These are phyloP conservation scores for Sambucus nigra DNA, from an alignment of 129 eudicot genomes.

Conservation along the genomic window DNA sequence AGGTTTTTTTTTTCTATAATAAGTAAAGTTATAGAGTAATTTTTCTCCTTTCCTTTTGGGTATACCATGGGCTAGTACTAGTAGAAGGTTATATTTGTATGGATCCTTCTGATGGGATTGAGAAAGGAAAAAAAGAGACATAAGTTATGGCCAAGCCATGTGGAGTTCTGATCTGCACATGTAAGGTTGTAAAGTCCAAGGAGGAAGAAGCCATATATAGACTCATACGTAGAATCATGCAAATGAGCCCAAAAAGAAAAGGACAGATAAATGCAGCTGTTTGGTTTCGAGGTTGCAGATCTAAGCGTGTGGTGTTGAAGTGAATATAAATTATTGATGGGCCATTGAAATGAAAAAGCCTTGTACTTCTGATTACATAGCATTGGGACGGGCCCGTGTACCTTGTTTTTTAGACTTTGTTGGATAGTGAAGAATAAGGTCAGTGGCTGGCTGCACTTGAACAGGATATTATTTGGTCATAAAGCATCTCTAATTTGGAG, in stretches of 20 bases:
- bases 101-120: not conserved
- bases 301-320: constrained; percentile 5
- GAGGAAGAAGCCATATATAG: not conserved
- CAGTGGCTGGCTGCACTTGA: too few relatives aligned
- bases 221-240: not conserved
- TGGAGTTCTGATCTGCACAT: not conserved
- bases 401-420: not conserved
- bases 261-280: constrained; percentile 1
- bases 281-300: constrained; percentile 4
- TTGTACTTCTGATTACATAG: too few relatives aligned
- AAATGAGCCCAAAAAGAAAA: constrained; percentile 11
- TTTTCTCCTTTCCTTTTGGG: too few relatives aligned
- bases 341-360: too few relatives aligned
- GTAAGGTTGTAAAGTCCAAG: not conserved
- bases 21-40: too few relatives aligned
- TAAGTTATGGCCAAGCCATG: not conserved
- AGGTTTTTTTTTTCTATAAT: too few relatives aligned
- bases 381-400: constrained; percentile 12
- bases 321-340: constrained; percentile 4
- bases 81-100: not conserved
- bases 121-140: not conserved
- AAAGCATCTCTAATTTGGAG: too few relatives aligned
- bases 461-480: too few relatives aligned
- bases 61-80: not conserved
- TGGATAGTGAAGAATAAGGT: not conserved